Percentiles rank a stretch among this genome's conserved stretches.
These are phyloP conservation scores for Auriscalpium orientale DNA, from an alignment of 768 basidiomycete species.

Conservation along the genomic window DNA sequence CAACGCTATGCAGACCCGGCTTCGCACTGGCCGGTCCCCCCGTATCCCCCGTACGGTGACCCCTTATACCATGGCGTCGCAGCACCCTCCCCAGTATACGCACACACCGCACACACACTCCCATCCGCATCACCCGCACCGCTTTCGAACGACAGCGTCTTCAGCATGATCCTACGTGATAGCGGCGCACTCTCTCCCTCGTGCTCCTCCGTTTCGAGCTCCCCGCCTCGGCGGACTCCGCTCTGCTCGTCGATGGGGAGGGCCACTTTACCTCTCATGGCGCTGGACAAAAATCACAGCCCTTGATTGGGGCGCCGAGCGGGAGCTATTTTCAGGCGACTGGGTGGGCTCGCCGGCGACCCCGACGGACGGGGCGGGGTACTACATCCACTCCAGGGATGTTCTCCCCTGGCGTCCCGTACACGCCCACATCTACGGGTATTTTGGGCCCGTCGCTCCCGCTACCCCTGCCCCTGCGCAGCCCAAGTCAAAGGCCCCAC, in stretches of 20 bases:
- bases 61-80: background rate
- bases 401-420: conserved; percentile 4
- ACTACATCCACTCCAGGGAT: conserved; percentile 4
- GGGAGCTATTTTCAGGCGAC: background rate
- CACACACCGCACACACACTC: background rate
- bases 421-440: background rate
- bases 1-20: background rate
- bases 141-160: background rate
- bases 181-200: background rate
- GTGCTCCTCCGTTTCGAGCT: background rate
- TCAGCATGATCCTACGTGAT: conserved; percentile 1
- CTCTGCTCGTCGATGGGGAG: background rate
- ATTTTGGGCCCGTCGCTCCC: background rate
- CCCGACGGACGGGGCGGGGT: background rate
- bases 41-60: background rate
- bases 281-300: too few relatives aligned
- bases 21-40: background rate
- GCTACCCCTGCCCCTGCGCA: background rate
- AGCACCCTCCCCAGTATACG: background rate
- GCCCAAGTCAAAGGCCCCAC: conserved; percentile 1
- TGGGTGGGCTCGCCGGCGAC: conserved; percentile 8
- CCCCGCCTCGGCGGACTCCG: background rate
- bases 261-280: background rate
- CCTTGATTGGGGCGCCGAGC: background rate
- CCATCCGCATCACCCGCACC: background rate